A percentile compares a stretch with the other conserved stretches of the same genome.
Evolutionary conservation across 768 basidiomycete species (phyloP).

Genomic region (Naganishia antarctica): DNA sequence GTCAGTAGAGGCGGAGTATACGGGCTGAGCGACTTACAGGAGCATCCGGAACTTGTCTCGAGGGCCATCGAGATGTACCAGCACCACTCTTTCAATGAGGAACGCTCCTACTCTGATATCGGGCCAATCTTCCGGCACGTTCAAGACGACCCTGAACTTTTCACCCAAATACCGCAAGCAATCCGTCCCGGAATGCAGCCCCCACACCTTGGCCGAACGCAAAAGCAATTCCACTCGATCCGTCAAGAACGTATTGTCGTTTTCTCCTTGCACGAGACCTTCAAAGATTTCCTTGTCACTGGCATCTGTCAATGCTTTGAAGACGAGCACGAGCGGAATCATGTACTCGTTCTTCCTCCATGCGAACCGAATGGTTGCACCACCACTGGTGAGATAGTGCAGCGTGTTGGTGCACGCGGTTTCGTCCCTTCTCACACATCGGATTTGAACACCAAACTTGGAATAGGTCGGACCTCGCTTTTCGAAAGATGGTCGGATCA

Average conservation of each 20-base stretch:
- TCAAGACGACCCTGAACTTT: conserved; percentile 89
- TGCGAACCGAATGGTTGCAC: conserved; percentile 90
- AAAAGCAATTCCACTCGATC: conserved; percentile 92
- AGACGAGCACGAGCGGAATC: conserved; percentile 91
- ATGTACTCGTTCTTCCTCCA: conserved; percentile 92
- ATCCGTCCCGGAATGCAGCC: conserved; percentile 76
- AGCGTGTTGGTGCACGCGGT: conserved; percentile 88
- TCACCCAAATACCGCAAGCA: conserved; percentile 92
- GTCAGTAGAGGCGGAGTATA: not conserved
- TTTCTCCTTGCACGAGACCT: conserved; percentile 92
- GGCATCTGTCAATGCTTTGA: conserved; percentile 85
- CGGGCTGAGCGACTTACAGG: conserved; percentile 59
- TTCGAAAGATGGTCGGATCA: conserved; percentile 79
- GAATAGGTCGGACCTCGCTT: conserved; percentile 88
- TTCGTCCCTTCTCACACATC: conserved; percentile 89
- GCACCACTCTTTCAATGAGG: conserved; percentile 75
- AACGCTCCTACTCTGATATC: conserved; percentile 74
- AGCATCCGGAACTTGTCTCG: conserved; percentile 93
- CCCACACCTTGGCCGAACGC: conserved; percentile 90
- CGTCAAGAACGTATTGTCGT: conserved; percentile 92
- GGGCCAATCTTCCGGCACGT: conserved; percentile 87
- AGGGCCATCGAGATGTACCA: conserved; percentile 80
- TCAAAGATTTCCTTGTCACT: conserved; percentile 96
- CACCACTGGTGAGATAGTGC: conserved; percentile 96
- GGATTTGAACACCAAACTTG: conserved; percentile 87